Conservation (phyloP, 768 basidiomycete genomes). For the Lactarius pseudohatsudake region DNA sequence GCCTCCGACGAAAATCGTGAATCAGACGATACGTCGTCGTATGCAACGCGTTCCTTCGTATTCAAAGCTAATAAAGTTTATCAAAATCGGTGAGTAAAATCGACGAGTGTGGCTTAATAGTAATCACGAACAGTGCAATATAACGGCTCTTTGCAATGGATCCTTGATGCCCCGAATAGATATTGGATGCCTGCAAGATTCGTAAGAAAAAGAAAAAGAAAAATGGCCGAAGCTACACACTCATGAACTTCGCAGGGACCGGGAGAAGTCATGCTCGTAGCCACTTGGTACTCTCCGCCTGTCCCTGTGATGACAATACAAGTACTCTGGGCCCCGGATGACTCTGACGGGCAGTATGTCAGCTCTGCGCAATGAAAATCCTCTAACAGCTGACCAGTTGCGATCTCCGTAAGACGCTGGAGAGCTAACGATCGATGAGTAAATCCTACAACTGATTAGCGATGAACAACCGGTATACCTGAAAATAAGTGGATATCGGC, state of each 20-base stretch:
- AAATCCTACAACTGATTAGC: slow-evolving; percentile 29
- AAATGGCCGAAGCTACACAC: slow-evolving; percentile 40
- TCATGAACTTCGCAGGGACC: slow-evolving; percentile 66
- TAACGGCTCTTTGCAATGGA: slow-evolving; percentile 64
- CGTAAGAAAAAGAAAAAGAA: slow-evolving; percentile 1
- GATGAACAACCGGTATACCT: slow-evolving; percentile 37
- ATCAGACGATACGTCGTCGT: slow-evolving; percentile 62
- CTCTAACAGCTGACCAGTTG: slow-evolving; percentile 46
- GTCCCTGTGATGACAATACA: slow-evolving; percentile 69
- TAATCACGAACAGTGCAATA: slow-evolving; percentile 55
- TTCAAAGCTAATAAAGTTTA: slow-evolving; percentile 50
- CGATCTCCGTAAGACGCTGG: slow-evolving; percentile 69
- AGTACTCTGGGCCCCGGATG: slow-evolving; percentile 64
- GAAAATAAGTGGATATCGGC: slow-evolving; percentile 69
- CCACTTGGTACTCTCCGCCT: slow-evolving; percentile 68
- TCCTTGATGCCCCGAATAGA: slow-evolving; percentile 58
- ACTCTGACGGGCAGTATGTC: slow-evolving; percentile 41
- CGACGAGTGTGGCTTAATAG: background rate
- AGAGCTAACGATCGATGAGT: slow-evolving; percentile 40
- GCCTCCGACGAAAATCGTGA: slow-evolving; percentile 70
- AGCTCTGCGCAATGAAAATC: background rate
- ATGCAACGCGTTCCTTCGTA: slow-evolving; percentile 58
- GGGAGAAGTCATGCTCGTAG: slow-evolving; percentile 61
- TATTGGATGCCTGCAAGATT: slow-evolving; percentile 50
- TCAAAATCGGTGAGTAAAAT: background rate